Conservation (phyloP, 2,329 filamentous ascomycete species). For the Orbilia oligospora region DNA sequence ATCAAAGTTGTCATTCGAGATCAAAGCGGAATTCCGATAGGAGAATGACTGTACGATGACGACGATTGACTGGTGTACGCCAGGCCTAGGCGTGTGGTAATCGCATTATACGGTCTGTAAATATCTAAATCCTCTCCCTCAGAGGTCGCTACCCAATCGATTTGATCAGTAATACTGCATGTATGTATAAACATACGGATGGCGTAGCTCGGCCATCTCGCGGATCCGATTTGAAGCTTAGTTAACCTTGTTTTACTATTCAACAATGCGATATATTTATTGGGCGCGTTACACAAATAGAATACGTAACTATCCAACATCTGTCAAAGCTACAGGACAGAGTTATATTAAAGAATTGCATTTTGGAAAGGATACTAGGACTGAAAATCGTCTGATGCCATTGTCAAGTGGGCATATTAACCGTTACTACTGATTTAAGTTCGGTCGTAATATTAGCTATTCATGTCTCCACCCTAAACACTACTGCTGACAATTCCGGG, state of each 20-base stretch:
- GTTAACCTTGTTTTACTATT: not conserved
- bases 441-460: not conserved
- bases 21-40: slow-evolving; percentile 20
- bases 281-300: not conserved
- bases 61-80: not conserved
- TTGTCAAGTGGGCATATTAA: not conserved
- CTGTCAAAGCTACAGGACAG: not conserved
- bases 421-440: no score
- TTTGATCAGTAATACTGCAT: slow-evolving; percentile 10
- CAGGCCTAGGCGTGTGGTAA: not conserved
- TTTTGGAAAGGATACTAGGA: not conserved
- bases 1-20: slow-evolving; percentile 15
- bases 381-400: not conserved
- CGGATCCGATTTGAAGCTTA: slow-evolving; percentile 7
- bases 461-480: no score
- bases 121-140: not conserved
- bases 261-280: not conserved
- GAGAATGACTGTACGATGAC: slow-evolving; percentile 25
- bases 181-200: not conserved
- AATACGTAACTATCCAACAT: not conserved
- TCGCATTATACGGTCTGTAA: not conserved
- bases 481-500: slow-evolving; percentile 9
- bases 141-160: slow-evolving; percentile 7
- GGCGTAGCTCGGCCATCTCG: not conserved
- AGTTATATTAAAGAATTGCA: not conserved